Evolutionary conservation across 768 basidiomycete species (phyloP).

Genomic region (Neoboletus subvelutipes): DNA sequence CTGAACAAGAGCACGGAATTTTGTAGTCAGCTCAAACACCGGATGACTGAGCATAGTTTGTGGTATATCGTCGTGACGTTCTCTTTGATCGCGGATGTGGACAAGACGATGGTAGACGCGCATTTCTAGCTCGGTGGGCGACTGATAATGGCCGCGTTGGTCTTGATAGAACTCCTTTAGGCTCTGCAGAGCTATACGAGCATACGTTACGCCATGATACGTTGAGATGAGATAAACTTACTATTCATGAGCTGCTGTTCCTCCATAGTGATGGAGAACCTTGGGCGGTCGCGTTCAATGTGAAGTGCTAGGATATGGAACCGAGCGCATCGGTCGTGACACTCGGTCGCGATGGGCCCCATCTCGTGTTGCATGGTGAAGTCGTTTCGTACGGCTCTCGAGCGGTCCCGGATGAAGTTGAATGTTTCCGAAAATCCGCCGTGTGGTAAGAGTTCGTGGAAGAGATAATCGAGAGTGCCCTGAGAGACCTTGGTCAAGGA

Average conservation of each 20-base stretch:
- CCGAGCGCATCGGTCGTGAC: slow-evolving; percentile 90
- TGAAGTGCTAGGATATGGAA: slow-evolving; percentile 90
- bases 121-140: slow-evolving; percentile 92
- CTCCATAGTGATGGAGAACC: slow-evolving; percentile 69
- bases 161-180: slow-evolving; percentile 94
- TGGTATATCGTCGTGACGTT: slow-evolving; percentile 74
- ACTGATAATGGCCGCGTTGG: slow-evolving; percentile 61
- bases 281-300: slow-evolving; percentile 50
- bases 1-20: slow-evolving; percentile 80
- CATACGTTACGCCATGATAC: slow-evolving; percentile 1
- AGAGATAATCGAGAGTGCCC: slow-evolving; percentile 91
- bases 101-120: slow-evolving; percentile 91
- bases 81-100: slow-evolving; percentile 82
- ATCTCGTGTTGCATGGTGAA: slow-evolving; percentile 91
- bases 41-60: slow-evolving; percentile 64
- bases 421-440: slow-evolving; percentile 70
- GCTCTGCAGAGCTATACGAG: slow-evolving; percentile 75
- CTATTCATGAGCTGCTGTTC: slow-evolving; percentile 91
- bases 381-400: slow-evolving; percentile 86
- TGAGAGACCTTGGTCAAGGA: slow-evolving; percentile 27
- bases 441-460: slow-evolving; percentile 71
- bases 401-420: slow-evolving; percentile 89
- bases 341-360: slow-evolving; percentile 76
- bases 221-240: slow-evolving; percentile 38
- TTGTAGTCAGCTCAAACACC: slow-evolving; percentile 78